Evolutionary conservation across 768 basidiomycete species (phyloP), one percentile per base, ranked within the genome.

Genomic region (Kwoniella botswanensis): DNA sequence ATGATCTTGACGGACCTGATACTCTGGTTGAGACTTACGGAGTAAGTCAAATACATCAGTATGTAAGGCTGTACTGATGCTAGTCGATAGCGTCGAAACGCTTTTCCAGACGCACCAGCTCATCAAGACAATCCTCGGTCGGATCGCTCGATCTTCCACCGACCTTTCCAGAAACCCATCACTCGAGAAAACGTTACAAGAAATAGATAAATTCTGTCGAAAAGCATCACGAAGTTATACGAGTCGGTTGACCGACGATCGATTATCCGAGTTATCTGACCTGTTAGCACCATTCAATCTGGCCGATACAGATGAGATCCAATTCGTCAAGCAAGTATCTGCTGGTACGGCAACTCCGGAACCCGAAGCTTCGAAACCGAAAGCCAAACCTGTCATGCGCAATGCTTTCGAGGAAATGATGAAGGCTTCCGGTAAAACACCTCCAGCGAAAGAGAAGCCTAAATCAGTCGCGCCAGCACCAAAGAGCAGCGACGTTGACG

Each of bases 21-120:
- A 18, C 87, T 89, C 63, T 99, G 97, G 97, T 85, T 98, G 58
- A 90, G 95, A 26, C 86, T 98, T 44, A 98, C 94, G 13, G 93
- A 98, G 83, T 83, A 88, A 91, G 82, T 77, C 3, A 4, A 53
- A 26, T 42, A 29, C 22, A 35, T 44, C 22, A 35, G 46, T 26
- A n/a, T 58, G 17, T 56, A 2, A 42, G 21, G 42, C 35, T 29
- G 24, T 43, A 35, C n/a, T 43, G 41, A 13, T 46, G 42, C 50
- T 53, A 17, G 58, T 35, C 54, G 21, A 21, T 21, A 65, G 81
- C 55, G 67, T 79, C 76, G 96, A 98, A 79, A 87, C 97, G 6
- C 86, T 98, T 2, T 90, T 94, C 82, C 93, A 95, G 76, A 91
- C 94, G 0, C 94, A 93, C 73, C 86, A 92, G 61, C 86, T 98